Conservation (phyloP, 2,329 filamentous ascomycete species). For the Ceratocystis eucalypticola region DNA sequence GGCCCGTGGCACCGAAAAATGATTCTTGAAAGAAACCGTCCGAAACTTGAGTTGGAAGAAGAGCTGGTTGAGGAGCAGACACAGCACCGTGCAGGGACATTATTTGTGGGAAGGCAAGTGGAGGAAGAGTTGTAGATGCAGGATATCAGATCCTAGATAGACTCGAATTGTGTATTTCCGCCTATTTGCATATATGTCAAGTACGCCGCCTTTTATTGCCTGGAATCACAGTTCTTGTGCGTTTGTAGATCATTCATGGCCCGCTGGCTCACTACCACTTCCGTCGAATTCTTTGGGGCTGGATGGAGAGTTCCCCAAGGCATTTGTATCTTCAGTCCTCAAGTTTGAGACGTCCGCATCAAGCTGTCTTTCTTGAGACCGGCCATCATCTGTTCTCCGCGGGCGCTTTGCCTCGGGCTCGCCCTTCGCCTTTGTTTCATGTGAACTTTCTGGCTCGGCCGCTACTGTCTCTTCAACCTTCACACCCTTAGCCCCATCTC, state of each 20-base stretch:
- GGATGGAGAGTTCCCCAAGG: conserved; percentile 1
- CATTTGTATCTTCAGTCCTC: neutral
- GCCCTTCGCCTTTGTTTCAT: neutral
- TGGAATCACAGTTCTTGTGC: neutral
- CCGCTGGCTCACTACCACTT: conserved; percentile 11
- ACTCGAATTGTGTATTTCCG: too few relatives aligned
- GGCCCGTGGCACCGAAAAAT: conserved; percentile 77
- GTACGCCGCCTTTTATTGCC: neutral
- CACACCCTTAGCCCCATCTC: conserved; percentile 52
- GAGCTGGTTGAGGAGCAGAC: conserved; percentile 15
- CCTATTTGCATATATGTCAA: neutral
- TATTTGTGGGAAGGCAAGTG: conserved; percentile 14
- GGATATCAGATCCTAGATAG: neutral
- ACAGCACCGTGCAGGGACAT: conserved; percentile 1
- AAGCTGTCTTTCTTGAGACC: neutral
- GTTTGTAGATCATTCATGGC: neutral
- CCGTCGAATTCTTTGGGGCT: conserved; percentile 9
- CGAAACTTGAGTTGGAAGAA: conserved; percentile 25
- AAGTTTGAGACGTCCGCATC: conserved; percentile 8
- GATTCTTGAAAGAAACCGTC: conserved; percentile 35
- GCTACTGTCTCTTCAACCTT: conserved; percentile 26
- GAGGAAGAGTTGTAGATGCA: conserved; percentile 4
- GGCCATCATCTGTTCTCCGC: neutral
- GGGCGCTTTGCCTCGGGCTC: neutral
- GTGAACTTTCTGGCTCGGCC: too few relatives aligned